Base-by-base conservation (phyloP, 1,139 yeast genomes). In the Kurtzmaniella quercitrusa region DNA sequence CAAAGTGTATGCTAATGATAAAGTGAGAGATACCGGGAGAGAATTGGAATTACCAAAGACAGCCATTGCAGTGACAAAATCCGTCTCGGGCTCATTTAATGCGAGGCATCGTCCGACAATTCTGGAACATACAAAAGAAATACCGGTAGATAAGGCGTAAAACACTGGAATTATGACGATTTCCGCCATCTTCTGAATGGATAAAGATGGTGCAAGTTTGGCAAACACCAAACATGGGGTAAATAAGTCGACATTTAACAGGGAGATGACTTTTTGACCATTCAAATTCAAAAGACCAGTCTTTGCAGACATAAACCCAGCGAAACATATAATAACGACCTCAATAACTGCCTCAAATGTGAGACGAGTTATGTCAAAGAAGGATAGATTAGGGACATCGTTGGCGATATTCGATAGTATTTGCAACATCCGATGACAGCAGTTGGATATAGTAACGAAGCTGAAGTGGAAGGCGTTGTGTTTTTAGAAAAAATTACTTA, bases 21-120 rank as follows among this genome's bases (percentile, higher is more conserved):
- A 71, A 3, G 91, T 84, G 46, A 82, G 68, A 4, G 88, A 84
- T n/a, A 84, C 95, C 1, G 93, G 91, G 45, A 84, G 68, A 5
- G 88, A 82, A 60, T 85, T 85, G 35, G 89, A 82, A 61, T 87
- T 87, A 40, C 94, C 95, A 63, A 87, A 87, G 14, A 85, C 94
- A 0, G 88, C 87, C 93, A 87, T 86, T 5, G 95, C 95, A 19
- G 89, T 84, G 39, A 87, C 95, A 54, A 84, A 87, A 62, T 86
- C 85, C 7, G 83, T 56, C 60, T 87, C 94, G 1, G 86, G 79
- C 32, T 66, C 71, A 50, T 81, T 80, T 52, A 87, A 68, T 6
- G 61, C 59, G 48, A 84, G 61, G 23, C 76, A 43, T 22, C 64
- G 55, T 7, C 83, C 68, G 33, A 78, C 71, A 28, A 74, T 42